Base-by-base conservation (phyloP, 306 rosid species). In the Oxytropis ochrocephala region DNA sequence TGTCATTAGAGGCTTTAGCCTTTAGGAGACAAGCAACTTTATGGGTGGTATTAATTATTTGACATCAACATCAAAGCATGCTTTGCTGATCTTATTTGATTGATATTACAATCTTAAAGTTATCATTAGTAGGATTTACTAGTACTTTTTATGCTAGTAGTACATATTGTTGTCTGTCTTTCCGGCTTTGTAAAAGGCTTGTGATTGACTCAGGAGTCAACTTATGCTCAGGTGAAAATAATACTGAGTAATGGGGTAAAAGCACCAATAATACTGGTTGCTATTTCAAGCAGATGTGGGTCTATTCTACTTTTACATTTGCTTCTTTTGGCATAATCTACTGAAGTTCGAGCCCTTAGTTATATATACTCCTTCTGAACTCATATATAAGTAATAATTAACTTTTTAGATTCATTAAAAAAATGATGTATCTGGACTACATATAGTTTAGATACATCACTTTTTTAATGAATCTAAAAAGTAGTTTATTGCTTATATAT, bases 11-110 rank as follows among this genome's bases (percentile, higher is more conserved):
- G 39, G 72, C 78, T 52, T 64, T 77, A 61, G 72, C 80, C 46
- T 64, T 77, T 54, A 58, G 85, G 77, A 81, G 80, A 70, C 76
- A 70, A 42, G 44, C 42, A 39, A 30, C 75, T 65, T 66, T 74
- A 66, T 38, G 12, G 59, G 50, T 16, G 76, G 56, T 69, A 57
- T 56, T 50, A 66, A 70, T 50, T 58, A 52, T 69, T 64, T 30
- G 49, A 52, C 44, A 80, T 46, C 81, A 57, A 72, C 38, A 14
- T 69, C 43, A 12, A 68, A 63, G 64, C 16, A 46, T 58, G 49
- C 56, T 72, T 59, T 36, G n/a, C 48, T 65, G 41, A 43, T 11
- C 11, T 59, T 71, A 46, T 50, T 59, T 60, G 57, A 60, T 53
- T 49, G 62, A 60, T 62, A 73, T 68, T 49, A 13, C 17, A 18